Evolutionary conservation across 768 basidiomycete species (phyloP).

Genomic region (Podaxis mareebaensis): DNA sequence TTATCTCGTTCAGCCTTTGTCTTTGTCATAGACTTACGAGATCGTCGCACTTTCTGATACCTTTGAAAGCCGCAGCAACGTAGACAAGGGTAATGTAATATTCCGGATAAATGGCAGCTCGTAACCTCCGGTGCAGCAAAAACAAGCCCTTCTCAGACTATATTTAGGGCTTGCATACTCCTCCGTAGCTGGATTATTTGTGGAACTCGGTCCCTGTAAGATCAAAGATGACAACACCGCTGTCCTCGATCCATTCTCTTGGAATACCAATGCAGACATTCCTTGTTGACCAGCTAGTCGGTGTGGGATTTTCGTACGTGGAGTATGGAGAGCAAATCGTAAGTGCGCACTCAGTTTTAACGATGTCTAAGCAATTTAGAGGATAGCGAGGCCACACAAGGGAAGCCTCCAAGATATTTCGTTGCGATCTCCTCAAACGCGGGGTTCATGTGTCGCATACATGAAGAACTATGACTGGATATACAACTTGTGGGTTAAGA

Average conservation of each 20-base stretch:
- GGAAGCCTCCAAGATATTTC: conserved; percentile 75
- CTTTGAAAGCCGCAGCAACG: conserved; percentile 68
- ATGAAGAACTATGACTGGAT: conserved; percentile 20
- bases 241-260: conserved; percentile 56
- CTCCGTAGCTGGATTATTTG: conserved; percentile 8
- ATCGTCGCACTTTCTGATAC: conserved; percentile 64
- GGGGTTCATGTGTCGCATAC: conserved; percentile 65
- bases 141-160: too few species aligned
- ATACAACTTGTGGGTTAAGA: conserved; percentile 40
- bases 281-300: conserved; percentile 62
- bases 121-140: neutral
- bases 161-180: conserved; percentile 12
- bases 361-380: conserved; percentile 31
- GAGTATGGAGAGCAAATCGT: conserved; percentile 63
- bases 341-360: conserved; percentile 21
- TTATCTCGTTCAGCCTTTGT: too few species aligned
- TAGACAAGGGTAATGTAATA: conserved; percentile 60
- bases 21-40: too few species aligned
- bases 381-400: conserved; percentile 45
- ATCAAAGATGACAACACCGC: conserved; percentile 51
- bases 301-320: conserved; percentile 64
- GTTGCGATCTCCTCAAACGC: conserved; percentile 72
- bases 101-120: conserved; percentile 54
- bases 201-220: conserved; percentile 59
- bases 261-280: conserved; percentile 72